phyloP scores from a whole-genome alignment of 1,139 yeast species.

The Pichia sp. region DNA sequence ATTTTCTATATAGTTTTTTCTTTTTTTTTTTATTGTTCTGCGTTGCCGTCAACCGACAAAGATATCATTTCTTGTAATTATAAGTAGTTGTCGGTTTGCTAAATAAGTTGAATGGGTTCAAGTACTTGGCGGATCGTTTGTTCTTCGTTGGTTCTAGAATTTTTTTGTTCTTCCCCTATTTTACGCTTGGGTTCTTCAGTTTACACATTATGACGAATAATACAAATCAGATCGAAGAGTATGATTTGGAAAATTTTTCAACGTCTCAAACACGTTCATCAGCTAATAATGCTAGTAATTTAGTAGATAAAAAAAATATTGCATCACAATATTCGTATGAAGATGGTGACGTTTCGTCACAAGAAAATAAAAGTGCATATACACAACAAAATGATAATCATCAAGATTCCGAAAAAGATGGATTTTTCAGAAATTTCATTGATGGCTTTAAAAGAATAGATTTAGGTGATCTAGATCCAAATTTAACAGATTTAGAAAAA shows the following conservation, averaged over 20 bases:
- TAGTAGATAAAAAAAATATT: not conserved
- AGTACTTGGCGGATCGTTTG: no score
- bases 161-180: not conserved
- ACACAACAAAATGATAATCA: slow-evolving; percentile 15
- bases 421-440: slow-evolving; percentile 10
- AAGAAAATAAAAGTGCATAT: slow-evolving; percentile 2
- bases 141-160: not conserved
- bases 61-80: not conserved
- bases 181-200: not conserved
- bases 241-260: not conserved
- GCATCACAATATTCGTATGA: not conserved
- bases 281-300: not conserved
- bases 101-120: not conserved
- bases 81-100: not conserved
- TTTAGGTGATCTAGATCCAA: slow-evolving; percentile 17
- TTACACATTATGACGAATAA: not conserved
- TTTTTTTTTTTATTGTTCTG: not conserved
- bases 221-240: not conserved
- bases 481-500: slow-evolving; percentile 36
- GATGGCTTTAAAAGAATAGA: slow-evolving; percentile 15
- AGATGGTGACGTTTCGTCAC: not conserved
- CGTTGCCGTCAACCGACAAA: not conserved
- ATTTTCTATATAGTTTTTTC: no score
- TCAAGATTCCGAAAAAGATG: slow-evolving; percentile 1
- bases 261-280: not conserved